Percentiles rank a stretch among this genome's conserved stretches.
Evolutionary conservation across 371 early-diverging fungal species (phyloP).

Genomic region (Choanephora cucurbitarum): DNA sequence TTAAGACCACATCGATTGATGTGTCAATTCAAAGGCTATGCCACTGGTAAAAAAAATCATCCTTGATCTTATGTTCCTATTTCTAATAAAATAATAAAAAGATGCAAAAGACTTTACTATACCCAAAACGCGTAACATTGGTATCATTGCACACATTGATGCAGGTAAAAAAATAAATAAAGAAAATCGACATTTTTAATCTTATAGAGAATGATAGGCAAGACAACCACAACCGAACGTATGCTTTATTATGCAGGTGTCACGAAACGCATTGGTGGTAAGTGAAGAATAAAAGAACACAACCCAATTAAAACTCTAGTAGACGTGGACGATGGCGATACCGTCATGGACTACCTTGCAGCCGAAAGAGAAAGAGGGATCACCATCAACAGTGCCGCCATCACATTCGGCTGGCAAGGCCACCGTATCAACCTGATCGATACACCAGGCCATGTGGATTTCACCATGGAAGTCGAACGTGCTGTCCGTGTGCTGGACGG

Average conservation of each 20-base stretch:
- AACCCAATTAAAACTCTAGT: not conserved
- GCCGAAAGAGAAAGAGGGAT: conserved; percentile 94
- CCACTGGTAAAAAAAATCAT: conserved; percentile 9
- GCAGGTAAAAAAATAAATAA: conserved; percentile 58
- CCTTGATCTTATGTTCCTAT: not conserved
- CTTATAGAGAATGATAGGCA: conserved; percentile 48
- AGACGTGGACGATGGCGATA: conserved; percentile 90
- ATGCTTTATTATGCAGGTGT: conserved; percentile 94
- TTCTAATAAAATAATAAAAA: conserved; percentile 1
- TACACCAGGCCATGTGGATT: conserved; percentile 97
- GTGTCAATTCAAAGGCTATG: conserved; percentile 16
- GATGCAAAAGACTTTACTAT: conserved; percentile 53
- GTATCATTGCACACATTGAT: conserved; percentile 98
- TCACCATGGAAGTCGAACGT: conserved; percentile 95
- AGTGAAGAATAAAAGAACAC: not conserved
- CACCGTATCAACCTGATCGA: conserved; percentile 92
- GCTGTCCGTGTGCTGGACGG: conserved; percentile 93
- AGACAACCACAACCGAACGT: conserved; percentile 97
- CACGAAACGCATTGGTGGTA: conserved; percentile 83
- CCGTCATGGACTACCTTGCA: conserved; percentile 92
- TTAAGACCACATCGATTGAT: not conserved
- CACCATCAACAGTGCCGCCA: conserved; percentile 94
- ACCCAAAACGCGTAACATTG: conserved; percentile 85
- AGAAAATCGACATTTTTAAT: not conserved
- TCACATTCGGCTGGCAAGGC: conserved; percentile 89